Evolutionary conservation across 495 filamentous ascomycete genomes (phyloP).

Genomic region (Chlorociboria aeruginascens): DNA sequence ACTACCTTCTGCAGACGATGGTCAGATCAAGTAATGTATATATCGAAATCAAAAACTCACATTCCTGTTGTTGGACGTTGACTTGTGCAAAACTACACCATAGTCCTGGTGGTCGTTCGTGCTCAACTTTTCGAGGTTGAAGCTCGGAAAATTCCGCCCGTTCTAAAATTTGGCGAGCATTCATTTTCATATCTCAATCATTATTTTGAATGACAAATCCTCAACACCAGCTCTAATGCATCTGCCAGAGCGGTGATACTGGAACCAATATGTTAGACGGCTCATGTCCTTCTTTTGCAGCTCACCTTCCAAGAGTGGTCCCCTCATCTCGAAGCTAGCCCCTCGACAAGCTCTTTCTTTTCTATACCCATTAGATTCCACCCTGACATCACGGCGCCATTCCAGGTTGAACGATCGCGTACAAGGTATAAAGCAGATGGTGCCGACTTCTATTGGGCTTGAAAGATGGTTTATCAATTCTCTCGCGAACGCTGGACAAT

Average conservation of each 20-base stretch:
- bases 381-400: background rate
- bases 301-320: constrained; percentile 39
- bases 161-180: background rate
- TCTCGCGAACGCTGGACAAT: constrained; percentile 50
- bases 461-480: constrained; percentile 52
- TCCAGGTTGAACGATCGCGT: background rate
- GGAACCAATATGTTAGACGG: constrained; percentile 47
- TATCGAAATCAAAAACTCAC: background rate
- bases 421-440: background rate
- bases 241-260: constrained; percentile 13
- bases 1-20: background rate
- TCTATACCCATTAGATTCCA: constrained; percentile 22
- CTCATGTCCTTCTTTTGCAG: constrained; percentile 53
- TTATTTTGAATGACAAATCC: background rate
- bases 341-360: constrained; percentile 31
- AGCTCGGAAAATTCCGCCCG: background rate
- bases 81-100: background rate
- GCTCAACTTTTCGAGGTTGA: background rate
- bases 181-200: background rate
- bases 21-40: background rate
- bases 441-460: constrained; percentile 1
- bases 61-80: background rate
- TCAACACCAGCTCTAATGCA: constrained; percentile 5
- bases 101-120: no score
- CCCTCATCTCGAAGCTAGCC: constrained; percentile 34